Conservation (phyloP, 169 alveolate genomes). For the Plasmodium inui region DNA sequence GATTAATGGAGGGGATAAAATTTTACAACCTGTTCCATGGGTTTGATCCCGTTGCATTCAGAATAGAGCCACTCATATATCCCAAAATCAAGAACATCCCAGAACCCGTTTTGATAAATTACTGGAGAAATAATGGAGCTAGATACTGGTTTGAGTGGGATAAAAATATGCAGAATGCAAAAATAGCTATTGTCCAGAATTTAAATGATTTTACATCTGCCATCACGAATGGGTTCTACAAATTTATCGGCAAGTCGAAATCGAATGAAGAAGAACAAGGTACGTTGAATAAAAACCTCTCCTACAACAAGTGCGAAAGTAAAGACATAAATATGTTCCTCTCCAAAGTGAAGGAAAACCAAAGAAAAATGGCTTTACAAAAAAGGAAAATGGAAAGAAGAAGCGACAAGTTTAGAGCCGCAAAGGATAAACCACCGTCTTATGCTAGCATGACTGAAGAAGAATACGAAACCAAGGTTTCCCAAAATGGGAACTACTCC, state of each 20-base stretch:
- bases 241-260: slow-evolving; percentile 75
- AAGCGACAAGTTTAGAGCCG: background rate
- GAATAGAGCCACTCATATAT: slow-evolving; percentile 88
- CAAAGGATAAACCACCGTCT: background rate
- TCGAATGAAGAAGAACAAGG: slow-evolving; percentile 76
- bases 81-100: slow-evolving; percentile 81
- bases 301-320: slow-evolving; percentile 76
- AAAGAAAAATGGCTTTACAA: slow-evolving; percentile 73
- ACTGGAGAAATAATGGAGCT: slow-evolving; percentile 89
- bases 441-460: background rate
- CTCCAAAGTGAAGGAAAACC: slow-evolving; percentile 74
- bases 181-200: slow-evolving; percentile 78
- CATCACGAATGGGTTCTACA: slow-evolving; percentile 77
- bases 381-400: slow-evolving; percentile 44
- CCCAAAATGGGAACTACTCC: background rate
- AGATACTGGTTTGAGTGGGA: slow-evolving; percentile 91
- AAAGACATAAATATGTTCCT: slow-evolving; percentile 77
- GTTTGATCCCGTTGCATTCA: slow-evolving; percentile 88
- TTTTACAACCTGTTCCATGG: slow-evolving; percentile 89
- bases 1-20: slow-evolving; percentile 79
- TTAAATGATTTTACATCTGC: slow-evolving; percentile 82
- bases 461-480: background rate
- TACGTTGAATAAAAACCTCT: slow-evolving; percentile 49
- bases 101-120: slow-evolving; percentile 87
- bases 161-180: slow-evolving; percentile 84